Evolutionary conservation across 1,284 basidiomycete species (phyloP).

Genomic region (Microstroma glucosiphilum): DNA sequence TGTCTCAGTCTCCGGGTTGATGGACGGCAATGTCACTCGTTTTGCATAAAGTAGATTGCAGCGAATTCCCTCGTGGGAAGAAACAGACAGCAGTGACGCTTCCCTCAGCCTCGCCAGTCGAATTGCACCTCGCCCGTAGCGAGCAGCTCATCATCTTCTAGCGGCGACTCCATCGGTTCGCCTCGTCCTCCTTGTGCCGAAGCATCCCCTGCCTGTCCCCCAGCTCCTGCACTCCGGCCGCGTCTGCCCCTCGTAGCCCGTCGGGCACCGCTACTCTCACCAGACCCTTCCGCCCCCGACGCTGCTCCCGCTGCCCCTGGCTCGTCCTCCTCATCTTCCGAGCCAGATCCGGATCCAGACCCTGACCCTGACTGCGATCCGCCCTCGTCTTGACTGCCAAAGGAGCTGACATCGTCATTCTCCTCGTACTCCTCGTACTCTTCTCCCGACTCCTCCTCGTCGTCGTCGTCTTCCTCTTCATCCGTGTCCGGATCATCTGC

Average conservation of each 20-base stretch:
- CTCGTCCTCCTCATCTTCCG: slow-evolving; percentile 23
- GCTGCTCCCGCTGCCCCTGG: slow-evolving; percentile 9
- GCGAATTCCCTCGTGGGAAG: too few relatives aligned
- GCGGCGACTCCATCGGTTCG: slow-evolving; percentile 25
- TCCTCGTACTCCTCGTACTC: slow-evolving; percentile 14
- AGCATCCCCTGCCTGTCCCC: too few relatives aligned
- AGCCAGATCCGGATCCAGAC: slow-evolving; percentile 9
- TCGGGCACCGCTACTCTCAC: background rate
- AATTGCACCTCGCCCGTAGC: slow-evolving; percentile 47
- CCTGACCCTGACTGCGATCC: slow-evolving; percentile 17
- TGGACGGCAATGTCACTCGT: too few relatives aligned
- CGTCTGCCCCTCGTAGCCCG: background rate
- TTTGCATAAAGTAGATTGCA: too few relatives aligned
- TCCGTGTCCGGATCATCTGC: slow-evolving; percentile 3
- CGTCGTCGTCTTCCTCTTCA: slow-evolving; percentile 15
- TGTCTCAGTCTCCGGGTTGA: too few relatives aligned
- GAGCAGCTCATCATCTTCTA: slow-evolving; percentile 41
- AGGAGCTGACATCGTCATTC: slow-evolving; percentile 13
- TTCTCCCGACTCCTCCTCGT: slow-evolving; percentile 14
- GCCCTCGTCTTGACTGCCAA: slow-evolving; percentile 12
- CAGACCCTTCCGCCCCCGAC: background rate
- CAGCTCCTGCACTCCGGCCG: slow-evolving; percentile 1
- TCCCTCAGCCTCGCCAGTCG: slow-evolving; percentile 30
- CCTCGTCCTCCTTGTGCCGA: slow-evolving; percentile 14
- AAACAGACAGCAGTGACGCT: background rate